Evolutionary conservation across 2,329 filamentous ascomycete species (phyloP), one percentile per base, ranked within the genome.

Genomic region (Colletotrichum sidae): DNA sequence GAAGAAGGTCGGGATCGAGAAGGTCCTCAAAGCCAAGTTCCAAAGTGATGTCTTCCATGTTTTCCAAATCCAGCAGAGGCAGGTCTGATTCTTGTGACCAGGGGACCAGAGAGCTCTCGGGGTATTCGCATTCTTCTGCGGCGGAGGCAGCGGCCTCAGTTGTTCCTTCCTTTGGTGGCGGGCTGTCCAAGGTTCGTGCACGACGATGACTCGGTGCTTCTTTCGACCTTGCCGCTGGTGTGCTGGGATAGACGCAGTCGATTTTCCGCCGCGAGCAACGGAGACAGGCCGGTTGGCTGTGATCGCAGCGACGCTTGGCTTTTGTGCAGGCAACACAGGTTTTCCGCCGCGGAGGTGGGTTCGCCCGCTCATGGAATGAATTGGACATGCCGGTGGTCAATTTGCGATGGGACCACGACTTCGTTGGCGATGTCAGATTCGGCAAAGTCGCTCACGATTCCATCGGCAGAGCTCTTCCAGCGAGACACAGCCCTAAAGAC

Each of bases 281-380:
- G 13, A 80, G 73, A 69, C 87, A 90, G 11, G 78, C 71, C 2
- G 86, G 86, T 12, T 80, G 71, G 15, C 78, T 79, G 42, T 84
- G 80, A 68, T 86, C 83, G 72, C 87, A 89, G 52, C 83, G 83
- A 12, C 86, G 80, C 72, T 88, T 89, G 33, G 86, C 81, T 69
- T 81, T 83, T 52, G 82, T 86, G 75, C 87, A 89, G 34, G 82
- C 81, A 4, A 80, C 76, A 70, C 86, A 89, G 4, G 87, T 85
- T 74, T 87, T 88, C 51, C 85, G 83, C 60, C 81, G 74, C 5
- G 80, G 80, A 49, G 79, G 83, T 39, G 81, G 82, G 73, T 83
- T 83, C 34, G 68, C 74, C 57, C 76, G 77, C 72, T 82, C 81
- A 5, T 72, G 51, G 1, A 70, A 71, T 8, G 55, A 66, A 10